phyloP scores from a whole-genome alignment of 1,284 basidiomycete species.

The Fistulinella cinereoalba region DNA sequence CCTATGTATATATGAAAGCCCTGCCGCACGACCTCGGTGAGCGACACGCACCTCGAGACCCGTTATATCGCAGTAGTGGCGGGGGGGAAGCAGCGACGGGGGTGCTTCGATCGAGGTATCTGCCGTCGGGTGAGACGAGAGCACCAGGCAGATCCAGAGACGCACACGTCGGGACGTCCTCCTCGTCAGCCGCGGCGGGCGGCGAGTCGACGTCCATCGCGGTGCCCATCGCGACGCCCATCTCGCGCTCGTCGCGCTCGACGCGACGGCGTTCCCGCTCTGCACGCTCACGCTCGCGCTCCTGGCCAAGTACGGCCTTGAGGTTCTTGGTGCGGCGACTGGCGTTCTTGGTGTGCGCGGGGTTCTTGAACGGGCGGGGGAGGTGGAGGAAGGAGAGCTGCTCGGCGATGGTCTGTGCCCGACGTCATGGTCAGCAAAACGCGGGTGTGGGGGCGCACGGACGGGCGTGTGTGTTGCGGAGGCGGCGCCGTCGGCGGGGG shows the following conservation, averaged over 20 bases:
- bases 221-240: constrained; percentile 35
- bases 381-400: constrained; percentile 66
- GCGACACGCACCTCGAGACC: constrained; percentile 62
- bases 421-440: not conserved
- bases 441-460: not conserved
- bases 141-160: not conserved
- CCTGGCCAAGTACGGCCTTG: constrained; percentile 70
- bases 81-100: constrained; percentile 74
- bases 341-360: constrained; percentile 61
- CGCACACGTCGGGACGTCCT: constrained; percentile 69
- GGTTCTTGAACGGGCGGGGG: constrained; percentile 74
- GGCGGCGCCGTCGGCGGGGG: constrained; percentile 6
- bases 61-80: constrained; percentile 85
- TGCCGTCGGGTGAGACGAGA: constrained; percentile 28
- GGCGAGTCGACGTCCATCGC: constrained; percentile 41
- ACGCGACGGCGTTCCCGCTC: constrained; percentile 58
- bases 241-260: constrained; percentile 41
- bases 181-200: constrained; percentile 24
- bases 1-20: constrained; percentile 39
- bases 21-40: not conserved
- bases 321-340: constrained; percentile 72
- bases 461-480: constrained; percentile 26
- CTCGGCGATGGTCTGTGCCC: constrained; percentile 57
- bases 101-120: constrained; percentile 85
- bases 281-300: constrained; percentile 65